A percentile compares a stretch with the other conserved stretches of the same genome.
Evolutionary conservation across 139 green algal genomes (phyloP).

Genomic region (Micractinium conductrix): DNA sequence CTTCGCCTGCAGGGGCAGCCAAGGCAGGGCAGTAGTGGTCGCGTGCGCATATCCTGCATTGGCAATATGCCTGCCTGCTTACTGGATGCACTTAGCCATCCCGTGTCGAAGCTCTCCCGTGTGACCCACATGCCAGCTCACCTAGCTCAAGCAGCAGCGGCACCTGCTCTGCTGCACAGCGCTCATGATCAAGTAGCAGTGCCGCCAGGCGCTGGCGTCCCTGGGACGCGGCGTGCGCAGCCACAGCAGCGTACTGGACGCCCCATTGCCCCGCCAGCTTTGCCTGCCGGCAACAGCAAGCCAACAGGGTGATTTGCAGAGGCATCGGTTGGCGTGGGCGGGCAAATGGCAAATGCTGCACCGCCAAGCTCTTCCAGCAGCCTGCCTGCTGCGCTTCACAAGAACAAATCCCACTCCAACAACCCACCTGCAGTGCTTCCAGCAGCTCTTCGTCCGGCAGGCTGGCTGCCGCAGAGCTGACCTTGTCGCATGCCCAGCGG

Average conservation of each 20-base stretch:
- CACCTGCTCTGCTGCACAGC: constrained; percentile 65
- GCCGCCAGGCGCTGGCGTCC: constrained; percentile 62
- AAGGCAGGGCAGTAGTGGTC: background rate
- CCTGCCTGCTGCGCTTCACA: background rate
- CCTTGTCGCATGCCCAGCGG: constrained; percentile 88
- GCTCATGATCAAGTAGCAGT: constrained; percentile 76
- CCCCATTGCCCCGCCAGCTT: constrained; percentile 68
- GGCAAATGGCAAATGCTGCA: background rate
- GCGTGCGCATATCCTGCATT: no score
- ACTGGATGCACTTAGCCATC: no score
- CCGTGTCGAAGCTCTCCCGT: no score
- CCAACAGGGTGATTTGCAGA: background rate
- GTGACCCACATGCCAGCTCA: no score
- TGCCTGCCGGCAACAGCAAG: background rate
- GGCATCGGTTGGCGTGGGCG: background rate
- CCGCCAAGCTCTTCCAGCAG: no score
- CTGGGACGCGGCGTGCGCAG: constrained; percentile 53
- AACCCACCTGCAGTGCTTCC: constrained; percentile 51
- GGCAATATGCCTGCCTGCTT: no score
- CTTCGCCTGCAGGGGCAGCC: constrained; percentile 18
- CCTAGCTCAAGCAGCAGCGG: constrained; percentile 67
- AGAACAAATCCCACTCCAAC: background rate
- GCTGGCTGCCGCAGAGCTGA: constrained; percentile 48
- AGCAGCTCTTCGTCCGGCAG: constrained; percentile 69
- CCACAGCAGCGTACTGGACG: constrained; percentile 64